Base-by-base conservation (phyloP, 345 rosid species). In the Erucastrum elatum region DNA sequence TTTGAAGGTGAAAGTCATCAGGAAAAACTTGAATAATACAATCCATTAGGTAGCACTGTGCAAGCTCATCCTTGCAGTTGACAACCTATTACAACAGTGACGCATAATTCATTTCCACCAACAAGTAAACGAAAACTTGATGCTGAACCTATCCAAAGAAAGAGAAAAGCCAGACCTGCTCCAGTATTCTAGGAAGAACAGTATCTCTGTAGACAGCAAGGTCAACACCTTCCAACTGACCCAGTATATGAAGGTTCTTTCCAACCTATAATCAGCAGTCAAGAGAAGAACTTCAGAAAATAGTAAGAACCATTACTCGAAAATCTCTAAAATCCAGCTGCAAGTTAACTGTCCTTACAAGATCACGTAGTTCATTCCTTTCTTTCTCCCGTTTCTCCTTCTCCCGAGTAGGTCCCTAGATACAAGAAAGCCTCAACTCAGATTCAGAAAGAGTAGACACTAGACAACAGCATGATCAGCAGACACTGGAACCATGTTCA, bases 21-120 rank as follows among this genome's bases (percentile, higher is more conserved):
- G 99, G 97, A 84, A 95, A 95, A 60, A 93, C 99, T 88, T 95
- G 99, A 83, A 95, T 95, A 75, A 95, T 87, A 88, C 99, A 95
- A 85, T 95, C 98, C 98, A 95, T 95, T 77, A 95, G 84, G 80
- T 95, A 95, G 80, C 85, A 90, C 78, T 95, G 99, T 33, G 97
- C 99, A 81, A 93, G 77, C 49, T 95, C 99, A 81, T 93, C 99
- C 87, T 88, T 95, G 80, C 99, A 93, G 86, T 95, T 95, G 75
- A 95, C 99, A 77, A 93, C 93, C 99, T 95, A 75, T 61, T 30
- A 84, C 74, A 78, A 77, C 56, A 74, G 39, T 33, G 72, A 68
- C 53, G 35, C 10, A 70, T 75, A 34, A 13, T 59, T 37, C 63
- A 64, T 64, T 29, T 64, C 27, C 41, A 4, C 21, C 49, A 62